Conservation (phyloP, 257 asterid species). For the Hygrophila difformis region DNA sequence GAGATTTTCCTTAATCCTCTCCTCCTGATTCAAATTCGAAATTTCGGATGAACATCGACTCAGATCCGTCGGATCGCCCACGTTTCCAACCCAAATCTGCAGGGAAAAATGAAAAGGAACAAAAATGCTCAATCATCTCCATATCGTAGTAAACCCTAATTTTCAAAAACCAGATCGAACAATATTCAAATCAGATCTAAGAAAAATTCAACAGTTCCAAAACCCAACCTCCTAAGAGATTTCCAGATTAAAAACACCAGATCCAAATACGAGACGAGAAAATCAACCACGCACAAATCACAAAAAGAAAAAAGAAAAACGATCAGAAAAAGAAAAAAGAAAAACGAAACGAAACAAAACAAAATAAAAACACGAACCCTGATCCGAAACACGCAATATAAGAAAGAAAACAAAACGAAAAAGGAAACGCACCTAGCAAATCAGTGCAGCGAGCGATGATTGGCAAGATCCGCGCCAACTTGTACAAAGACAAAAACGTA, state of each 20-base stretch:
- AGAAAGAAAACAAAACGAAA: background rate
- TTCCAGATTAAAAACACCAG: background rate
- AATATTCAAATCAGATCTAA: too few relatives aligned
- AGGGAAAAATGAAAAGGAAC: conserved; percentile 11
- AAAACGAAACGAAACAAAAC: background rate
- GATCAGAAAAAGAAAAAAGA: too few relatives aligned
- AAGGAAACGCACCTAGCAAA: background rate
- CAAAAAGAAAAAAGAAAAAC: too few relatives aligned
- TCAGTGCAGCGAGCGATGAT: background rate
- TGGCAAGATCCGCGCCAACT: background rate
- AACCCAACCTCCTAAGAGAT: background rate
- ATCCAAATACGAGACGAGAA: too few relatives aligned
- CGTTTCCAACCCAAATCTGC: conserved; percentile 32
- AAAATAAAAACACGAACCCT: background rate
- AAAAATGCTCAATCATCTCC: conserved; percentile 14
- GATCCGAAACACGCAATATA: background rate
- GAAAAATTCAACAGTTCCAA: conserved; percentile 1
- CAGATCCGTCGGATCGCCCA: conserved; percentile 12
- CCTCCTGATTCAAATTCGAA: background rate
- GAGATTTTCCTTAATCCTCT: background rate
- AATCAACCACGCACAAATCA: too few relatives aligned
- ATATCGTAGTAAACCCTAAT: background rate
- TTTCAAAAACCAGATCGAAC: background rate
- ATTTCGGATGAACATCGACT: conserved; percentile 2
- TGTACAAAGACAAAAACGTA: background rate